Base-by-base conservation (phyloP, 179 eudicot species). In the Heliamphora pulchella region DNA sequence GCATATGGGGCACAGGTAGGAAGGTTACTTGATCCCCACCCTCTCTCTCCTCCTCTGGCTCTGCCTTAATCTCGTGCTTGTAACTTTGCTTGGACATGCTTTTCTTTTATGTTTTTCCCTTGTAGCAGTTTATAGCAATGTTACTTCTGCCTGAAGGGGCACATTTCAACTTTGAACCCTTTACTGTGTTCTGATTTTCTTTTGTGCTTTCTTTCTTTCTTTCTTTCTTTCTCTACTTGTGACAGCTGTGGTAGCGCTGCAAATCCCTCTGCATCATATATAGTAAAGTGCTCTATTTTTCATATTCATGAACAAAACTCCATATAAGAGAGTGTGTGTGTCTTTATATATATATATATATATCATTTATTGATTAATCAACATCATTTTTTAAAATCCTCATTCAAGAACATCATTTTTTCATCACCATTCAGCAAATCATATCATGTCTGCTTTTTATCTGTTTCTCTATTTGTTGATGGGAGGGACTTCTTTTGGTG, bases 1-100 rank as follows among this genome's bases (percentile, higher is more conserved):
- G 87, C 96, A 44, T 90, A 87, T 81, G 98, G 97, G 83, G 82
- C 94, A 78, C 96, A 89, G 82, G 92, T 92, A 76, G 75, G 84
- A 51, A 46, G 48, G n/a, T 47, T 78, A 31, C 57, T 47, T 76
- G 48, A 67, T 82, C 64, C 14, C 39, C 50, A 2, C 76, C 14
- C 22, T 31, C 9, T 53, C 20, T 2, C 71, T 46, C 69, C 4
- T 13, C 15, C 11, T 14, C 18, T 67, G 8, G 6, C 47, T 51
- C 61, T 59, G 0, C 50, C 15, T 71, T 10, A 41, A 41, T 48
- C 62, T 50, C 62, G 9, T 65, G 58, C 47, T 44, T 76, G 79
- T 1, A 47, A 9, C 22, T 76, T 8, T 62, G 53, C 70, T 39
- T 76, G 79, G 44, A 43, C 61, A 46, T 61, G 59, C 51, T 76